Evolutionary conservation across 2,329 filamentous ascomycete species (phyloP), one percentile per base, ranked within the genome.

Genomic region (Diatrype stigma): DNA sequence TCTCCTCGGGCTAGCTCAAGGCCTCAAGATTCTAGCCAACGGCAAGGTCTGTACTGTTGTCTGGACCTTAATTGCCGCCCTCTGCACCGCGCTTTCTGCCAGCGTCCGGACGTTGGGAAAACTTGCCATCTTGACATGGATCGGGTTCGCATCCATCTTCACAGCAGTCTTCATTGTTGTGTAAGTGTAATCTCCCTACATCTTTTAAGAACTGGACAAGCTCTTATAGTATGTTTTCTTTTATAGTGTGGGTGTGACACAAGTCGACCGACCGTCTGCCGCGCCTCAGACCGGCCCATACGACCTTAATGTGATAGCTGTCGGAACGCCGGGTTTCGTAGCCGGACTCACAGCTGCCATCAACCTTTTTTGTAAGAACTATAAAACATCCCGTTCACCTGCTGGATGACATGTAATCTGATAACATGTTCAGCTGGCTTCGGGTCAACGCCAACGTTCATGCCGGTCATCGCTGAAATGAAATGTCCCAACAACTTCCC

Each of bases 161-260:
- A 42, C 37, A 17, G 32, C 51, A 8, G 58, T 64, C 6, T 64
- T 65, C 44, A 57, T 64, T 40, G 60, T 65, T 16, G 62, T 64
- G 61, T 62, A 51, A 68, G 62, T 56, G n/a, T 19, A n/a, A n/a
- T 42, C 19, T 32, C 22, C 42, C 14, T n/a, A 17, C 6, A 23
- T 32, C 8, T 19, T 14, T 32, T 52, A 12, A 50, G 16, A 40
- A 37, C 5, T 7, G 34, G 34, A 17, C 14, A 12, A 37, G 12
- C 16, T 37, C 34, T 37, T 16, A 37, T 12, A 37, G 16, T 12
- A 12, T 37, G 12, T 17, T 37, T 37, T 37, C 11, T 21, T 19
- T 16, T 16, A 32, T 40, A 64, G 62, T 6, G 56, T 64, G 7
- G 61, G 62, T 3, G 63, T 65, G 28, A 51, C 56, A 1, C 53